These are phyloP conservation scores for Kodamaea neixiangensis DNA, from an alignment of 805 yeast genomes.

Conservation along the genomic window DNA sequence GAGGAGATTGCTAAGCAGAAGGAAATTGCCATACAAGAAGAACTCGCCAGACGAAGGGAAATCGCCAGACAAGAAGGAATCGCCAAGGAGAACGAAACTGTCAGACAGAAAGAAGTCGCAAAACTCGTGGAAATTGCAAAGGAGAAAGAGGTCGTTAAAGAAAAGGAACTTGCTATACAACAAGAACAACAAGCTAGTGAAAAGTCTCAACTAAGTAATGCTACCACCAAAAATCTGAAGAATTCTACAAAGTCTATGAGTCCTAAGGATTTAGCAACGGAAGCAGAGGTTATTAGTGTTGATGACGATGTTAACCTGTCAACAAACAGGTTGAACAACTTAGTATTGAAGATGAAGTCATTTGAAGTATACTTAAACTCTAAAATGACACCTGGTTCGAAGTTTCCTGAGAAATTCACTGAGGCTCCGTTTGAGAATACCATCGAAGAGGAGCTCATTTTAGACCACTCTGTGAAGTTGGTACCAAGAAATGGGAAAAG, in stretches of 20 bases:
- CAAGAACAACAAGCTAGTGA: background rate
- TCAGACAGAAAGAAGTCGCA: background rate
- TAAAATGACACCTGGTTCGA: background rate
- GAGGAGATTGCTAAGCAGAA: background rate
- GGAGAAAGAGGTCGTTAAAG: background rate
- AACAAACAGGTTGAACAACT: background rate
- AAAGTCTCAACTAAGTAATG: background rate
- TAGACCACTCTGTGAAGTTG: background rate
- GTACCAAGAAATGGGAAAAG: background rate
- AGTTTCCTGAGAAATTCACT: conserved; percentile 5
- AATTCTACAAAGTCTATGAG: background rate
- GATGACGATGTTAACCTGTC: background rate
- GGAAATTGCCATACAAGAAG: background rate
- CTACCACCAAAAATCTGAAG: background rate
- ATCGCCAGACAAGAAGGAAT: background rate
- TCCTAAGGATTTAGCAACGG: background rate
- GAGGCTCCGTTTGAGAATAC: background rate
- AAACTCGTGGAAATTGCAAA: background rate
- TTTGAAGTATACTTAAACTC: conserved; percentile 20
- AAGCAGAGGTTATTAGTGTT: background rate
- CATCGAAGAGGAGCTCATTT: background rate
- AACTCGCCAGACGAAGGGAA: no score
- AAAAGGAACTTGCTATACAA: background rate
- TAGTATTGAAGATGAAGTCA: conserved; percentile 22
- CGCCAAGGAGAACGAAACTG: background rate